Evolutionary conservation across 1,284 basidiomycete species (phyloP), one percentile per base, ranked within the genome.

Genomic region (Xerocomus amazonicus): DNA sequence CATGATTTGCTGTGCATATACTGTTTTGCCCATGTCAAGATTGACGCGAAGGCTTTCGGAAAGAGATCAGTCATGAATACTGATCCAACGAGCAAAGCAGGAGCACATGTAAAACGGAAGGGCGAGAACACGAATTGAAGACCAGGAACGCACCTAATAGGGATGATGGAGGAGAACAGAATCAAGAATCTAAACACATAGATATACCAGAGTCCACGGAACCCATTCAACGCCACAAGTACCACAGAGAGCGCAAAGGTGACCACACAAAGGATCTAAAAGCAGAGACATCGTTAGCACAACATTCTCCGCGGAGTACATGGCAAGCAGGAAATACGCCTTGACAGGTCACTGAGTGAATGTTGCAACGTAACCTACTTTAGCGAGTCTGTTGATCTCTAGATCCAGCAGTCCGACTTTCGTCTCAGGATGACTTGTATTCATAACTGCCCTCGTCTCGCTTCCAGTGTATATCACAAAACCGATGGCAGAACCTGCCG

Each of bases 21-120:
- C 91, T 0, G 95, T 98, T 74, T 99, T 99, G 53, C 96, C 97
- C 95, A 99, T 98, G 68, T 99, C 97, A 44, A 99, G 78, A 62
- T 99, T 99, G 53, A 99, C 96, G 26, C 97, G 90, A 46, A 99
- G 75, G 77, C 93, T 97, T 52, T 46, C 10, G 10, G 3, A 1
- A 6, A 50, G 27, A 48, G 43, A 43, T 53, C 26, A 57, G 48
- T 5, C 7, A 23, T 28, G 17, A 17, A 27, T 19, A 33, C 13
- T 4, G 31, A 44, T 31, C 40, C 41, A 19, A 26, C 3, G 19
- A 39, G 17, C 13, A 36, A 46, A 33, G 38, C 37, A 17, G 34
- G 23, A 34, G 4, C 14, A 27, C 4, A 39, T n/a, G 14, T 27
- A 9, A 14, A 32, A 19, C n/a, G 12, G 45, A 9, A 17, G 29